Evolutionary conservation across 2,329 filamentous ascomycete genomes (phyloP).

Genomic region (Sporothrix curviconia): DNA sequence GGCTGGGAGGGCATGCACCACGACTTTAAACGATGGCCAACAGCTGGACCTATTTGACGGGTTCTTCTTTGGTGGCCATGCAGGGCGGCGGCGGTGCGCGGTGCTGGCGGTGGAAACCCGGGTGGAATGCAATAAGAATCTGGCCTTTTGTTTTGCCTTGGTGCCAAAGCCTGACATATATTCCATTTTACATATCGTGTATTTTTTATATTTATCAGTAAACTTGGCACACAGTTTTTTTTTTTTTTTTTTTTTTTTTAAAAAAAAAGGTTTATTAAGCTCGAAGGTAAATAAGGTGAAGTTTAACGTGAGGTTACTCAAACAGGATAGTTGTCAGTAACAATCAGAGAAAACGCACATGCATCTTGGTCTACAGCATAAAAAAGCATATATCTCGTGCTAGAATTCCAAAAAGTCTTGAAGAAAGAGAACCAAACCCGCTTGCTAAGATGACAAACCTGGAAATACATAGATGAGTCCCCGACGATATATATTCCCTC

Average conservation of each 20-base stretch:
- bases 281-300: no score
- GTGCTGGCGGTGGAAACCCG: constrained; percentile 2
- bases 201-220: neutral
- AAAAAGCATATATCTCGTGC: neutral
- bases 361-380: neutral
- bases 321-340: no score
- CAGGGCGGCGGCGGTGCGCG: constrained; percentile 24
- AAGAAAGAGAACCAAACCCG: neutral
- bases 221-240: no score
- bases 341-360: no score
- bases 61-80: constrained; percentile 62
- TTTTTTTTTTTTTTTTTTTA: neutral
- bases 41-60: constrained; percentile 64
- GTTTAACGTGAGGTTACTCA: no score
- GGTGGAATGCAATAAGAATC: neutral
- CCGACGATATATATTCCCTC: neutral
- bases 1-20: constrained; percentile 58
- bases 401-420: neutral
- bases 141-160: no score
- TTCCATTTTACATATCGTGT: neutral
- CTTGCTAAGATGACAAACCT: neutral
- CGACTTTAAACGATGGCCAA: constrained; percentile 53
- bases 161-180: no score
- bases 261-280: no score
- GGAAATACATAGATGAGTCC: neutral